A percentile compares a stretch with the other conserved stretches of the same genome.
These are phyloP conservation scores for Puccinia novopanici DNA, from an alignment of 1,284 basidiomycete genomes.

Conservation along the genomic window DNA sequence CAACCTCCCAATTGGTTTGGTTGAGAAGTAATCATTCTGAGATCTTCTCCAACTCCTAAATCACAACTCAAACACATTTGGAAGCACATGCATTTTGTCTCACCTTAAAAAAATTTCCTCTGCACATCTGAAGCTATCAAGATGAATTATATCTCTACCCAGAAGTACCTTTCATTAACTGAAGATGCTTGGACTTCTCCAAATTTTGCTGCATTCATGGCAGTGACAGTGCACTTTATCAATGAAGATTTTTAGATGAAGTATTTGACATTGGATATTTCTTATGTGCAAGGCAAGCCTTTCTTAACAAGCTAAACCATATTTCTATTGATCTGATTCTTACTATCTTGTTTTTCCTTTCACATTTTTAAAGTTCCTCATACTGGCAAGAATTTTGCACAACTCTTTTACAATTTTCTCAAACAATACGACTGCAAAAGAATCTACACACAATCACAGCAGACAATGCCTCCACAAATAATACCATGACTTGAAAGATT, in stretches of 20 bases:
- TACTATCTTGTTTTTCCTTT: background rate
- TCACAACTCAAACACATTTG: background rate
- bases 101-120: background rate
- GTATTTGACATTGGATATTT: background rate
- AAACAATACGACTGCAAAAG: background rate
- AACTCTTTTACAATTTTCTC: background rate
- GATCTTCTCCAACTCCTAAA: no score
- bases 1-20: background rate
- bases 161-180: background rate
- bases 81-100: background rate
- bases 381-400: constrained; percentile 1
- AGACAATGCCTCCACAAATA: background rate
- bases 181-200: constrained; percentile 8
- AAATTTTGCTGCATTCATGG: constrained; percentile 6
- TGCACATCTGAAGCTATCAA: background rate
- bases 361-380: background rate
- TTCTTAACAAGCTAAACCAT: background rate
- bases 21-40: background rate
- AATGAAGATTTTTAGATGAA: constrained; percentile 5
- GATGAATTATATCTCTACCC: no score
- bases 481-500: background rate
- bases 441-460: constrained; percentile 17
- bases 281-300: background rate
- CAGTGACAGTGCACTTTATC: constrained; percentile 5
- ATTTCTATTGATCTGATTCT: background rate